A percentile compares a stretch with the other conserved stretches of the same genome.
Conservation (phyloP, 1,139 yeast species). For the Pichia inconspicua region DNA sequence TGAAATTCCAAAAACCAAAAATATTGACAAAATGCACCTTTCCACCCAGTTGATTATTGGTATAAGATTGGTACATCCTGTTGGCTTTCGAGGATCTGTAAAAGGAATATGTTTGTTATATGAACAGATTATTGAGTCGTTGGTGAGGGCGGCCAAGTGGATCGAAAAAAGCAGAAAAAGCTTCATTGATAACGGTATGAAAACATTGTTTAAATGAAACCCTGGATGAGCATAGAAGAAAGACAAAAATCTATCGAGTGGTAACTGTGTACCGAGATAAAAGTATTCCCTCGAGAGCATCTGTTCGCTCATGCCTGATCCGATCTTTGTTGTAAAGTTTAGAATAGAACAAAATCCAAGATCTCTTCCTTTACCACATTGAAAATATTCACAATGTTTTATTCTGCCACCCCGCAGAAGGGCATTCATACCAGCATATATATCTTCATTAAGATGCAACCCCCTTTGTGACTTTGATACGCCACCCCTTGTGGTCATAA, state of each 20-base stretch:
- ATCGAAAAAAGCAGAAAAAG: slow-evolving; percentile 40
- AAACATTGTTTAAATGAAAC: slow-evolving; percentile 95
- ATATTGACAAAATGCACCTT: slow-evolving; percentile 41
- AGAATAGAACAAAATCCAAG: slow-evolving; percentile 97
- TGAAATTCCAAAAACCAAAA: slow-evolving; percentile 42
- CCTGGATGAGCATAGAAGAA: slow-evolving; percentile 99
- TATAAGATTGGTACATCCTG: slow-evolving; percentile 40
- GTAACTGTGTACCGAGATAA: slow-evolving; percentile 62
- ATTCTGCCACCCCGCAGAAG: slow-evolving; percentile 97
- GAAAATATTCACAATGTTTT: slow-evolving; percentile 98
- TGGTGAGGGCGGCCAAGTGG: slow-evolving; percentile 41
- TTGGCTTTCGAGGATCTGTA: slow-evolving; percentile 39
- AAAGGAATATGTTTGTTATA: slow-evolving; percentile 40
- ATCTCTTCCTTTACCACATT: slow-evolving; percentile 99
- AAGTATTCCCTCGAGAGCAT: slow-evolving; percentile 97
- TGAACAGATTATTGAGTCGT: slow-evolving; percentile 40
- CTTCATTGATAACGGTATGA: slow-evolving; percentile 42
- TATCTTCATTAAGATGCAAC: slow-evolving; percentile 96
- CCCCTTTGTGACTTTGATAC: slow-evolving; percentile 98
- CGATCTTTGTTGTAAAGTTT: slow-evolving; percentile 98
- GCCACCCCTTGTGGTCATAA: slow-evolving; percentile 98
- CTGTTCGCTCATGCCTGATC: slow-evolving; percentile 99
- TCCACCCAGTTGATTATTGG: slow-evolving; percentile 47
- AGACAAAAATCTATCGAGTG: slow-evolving; percentile 92
- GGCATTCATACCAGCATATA: slow-evolving; percentile 98